phyloP scores from a whole-genome alignment of 2,329 filamentous ascomycete species.

The Colletotrichum sp. region DNA sequence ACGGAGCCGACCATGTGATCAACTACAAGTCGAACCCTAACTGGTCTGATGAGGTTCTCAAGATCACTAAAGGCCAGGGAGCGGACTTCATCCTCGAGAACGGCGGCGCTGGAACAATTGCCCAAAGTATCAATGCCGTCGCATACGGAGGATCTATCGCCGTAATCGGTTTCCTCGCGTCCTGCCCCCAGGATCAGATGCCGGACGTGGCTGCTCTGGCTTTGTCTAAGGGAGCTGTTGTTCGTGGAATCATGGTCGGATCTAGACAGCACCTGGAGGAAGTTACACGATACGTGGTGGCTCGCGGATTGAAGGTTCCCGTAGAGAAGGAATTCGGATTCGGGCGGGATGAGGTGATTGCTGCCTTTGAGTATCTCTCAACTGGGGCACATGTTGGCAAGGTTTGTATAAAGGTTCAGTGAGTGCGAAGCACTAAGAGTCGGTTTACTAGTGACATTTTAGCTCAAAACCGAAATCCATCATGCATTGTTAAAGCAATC shows the following conservation, averaged over 20 bases:
- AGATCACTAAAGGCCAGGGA: constrained; percentile 47
- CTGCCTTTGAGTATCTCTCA: neutral
- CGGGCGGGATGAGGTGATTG: constrained; percentile 29
- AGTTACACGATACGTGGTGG: constrained; percentile 31
- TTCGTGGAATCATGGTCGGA: constrained; percentile 40
- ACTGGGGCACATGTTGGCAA: constrained; percentile 38
- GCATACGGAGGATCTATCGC: constrained; percentile 50
- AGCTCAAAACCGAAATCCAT: neutral
- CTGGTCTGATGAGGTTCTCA: constrained; percentile 50
- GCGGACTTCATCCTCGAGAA: constrained; percentile 46
- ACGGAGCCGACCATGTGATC: constrained; percentile 49
- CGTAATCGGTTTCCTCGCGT: constrained; percentile 46
- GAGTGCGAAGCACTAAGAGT: neutral
- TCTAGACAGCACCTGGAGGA: constrained; percentile 40
- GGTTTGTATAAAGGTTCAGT: constrained; percentile 31
- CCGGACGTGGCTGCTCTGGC: constrained; percentile 33
- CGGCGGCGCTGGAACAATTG: constrained; percentile 44
- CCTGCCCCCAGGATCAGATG: constrained; percentile 28
- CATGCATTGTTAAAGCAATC: neutral
- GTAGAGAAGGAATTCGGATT: constrained; percentile 40
- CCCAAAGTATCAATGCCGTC: constrained; percentile 49
- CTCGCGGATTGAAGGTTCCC: constrained; percentile 28
- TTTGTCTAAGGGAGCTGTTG: constrained; percentile 31
- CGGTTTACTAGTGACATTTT: neutral
- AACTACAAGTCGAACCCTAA: constrained; percentile 52